Percentiles rank a stretch among this genome's conserved stretches.
These are phyloP conservation scores for Apiospora phragmitis DNA, from an alignment of 2,329 filamentous ascomycete genomes.

Conservation along the genomic window DNA sequence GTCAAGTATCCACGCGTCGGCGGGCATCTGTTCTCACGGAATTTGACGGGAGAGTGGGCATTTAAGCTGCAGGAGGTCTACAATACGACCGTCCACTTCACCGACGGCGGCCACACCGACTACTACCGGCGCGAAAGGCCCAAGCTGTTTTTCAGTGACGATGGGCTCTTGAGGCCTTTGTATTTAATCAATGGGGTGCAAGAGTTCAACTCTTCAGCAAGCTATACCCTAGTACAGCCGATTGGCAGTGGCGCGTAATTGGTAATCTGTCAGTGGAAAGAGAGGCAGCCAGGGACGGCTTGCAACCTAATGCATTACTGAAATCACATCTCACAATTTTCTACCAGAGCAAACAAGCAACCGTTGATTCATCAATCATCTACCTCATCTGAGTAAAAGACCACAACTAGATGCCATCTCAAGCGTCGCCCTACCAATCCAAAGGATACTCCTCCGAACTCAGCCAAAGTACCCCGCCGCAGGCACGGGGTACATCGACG, in stretches of 20 bases:
- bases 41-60: conserved; percentile 24
- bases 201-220: conserved; percentile 33
- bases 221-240: conserved; percentile 43
- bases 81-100: conserved; percentile 34
- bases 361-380: not conserved
- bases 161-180: conserved; percentile 45
- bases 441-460: conserved; percentile 13
- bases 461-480: conserved; percentile 13
- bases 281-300: no score
- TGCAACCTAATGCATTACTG: not conserved
- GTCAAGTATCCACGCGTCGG: conserved; percentile 28
- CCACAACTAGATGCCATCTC: no score
- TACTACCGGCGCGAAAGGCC: conserved; percentile 48
- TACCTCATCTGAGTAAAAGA: not conserved
- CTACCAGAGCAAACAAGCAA: no score
- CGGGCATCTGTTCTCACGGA: conserved; percentile 24
- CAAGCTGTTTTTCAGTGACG: conserved; percentile 48
- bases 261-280: no score
- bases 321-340: no score
- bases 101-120: conserved; percentile 39
- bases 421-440: conserved; percentile 13
- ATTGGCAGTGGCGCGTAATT: conserved; percentile 24
- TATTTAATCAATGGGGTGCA: conserved; percentile 50
- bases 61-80: conserved; percentile 35
- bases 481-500: conserved; percentile 12